Percentiles rank a stretch among this genome's conserved stretches.
phyloP scores from a whole-genome alignment of 116 monocot genomes.

The Iris pallida region DNA sequence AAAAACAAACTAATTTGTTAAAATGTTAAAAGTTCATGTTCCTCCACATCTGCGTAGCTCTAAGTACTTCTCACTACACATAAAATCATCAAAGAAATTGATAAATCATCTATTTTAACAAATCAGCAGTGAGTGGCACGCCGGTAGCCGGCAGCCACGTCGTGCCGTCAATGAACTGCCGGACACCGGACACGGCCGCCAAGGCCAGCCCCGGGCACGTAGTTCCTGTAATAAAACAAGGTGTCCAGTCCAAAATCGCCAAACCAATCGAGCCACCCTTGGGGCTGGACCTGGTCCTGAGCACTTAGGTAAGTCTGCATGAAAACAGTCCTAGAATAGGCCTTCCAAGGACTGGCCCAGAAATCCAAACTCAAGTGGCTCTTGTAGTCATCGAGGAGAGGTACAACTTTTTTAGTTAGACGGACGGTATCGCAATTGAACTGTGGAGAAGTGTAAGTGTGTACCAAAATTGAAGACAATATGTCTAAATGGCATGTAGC shows the following conservation, averaged over 20 bases:
- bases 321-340: conserved; percentile 67
- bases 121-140: conserved; percentile 45
- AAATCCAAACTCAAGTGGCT: conserved; percentile 47
- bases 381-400: too few relatives aligned
- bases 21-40: too few relatives aligned
- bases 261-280: conserved; percentile 76
- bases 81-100: too few relatives aligned
- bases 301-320: conserved; percentile 67
- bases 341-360: conserved; percentile 81
- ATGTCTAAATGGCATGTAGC: conserved; percentile 67
- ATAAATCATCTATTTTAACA: conserved; percentile 30
- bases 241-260: conserved; percentile 59
- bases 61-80: too few relatives aligned
- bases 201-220: conserved; percentile 52
- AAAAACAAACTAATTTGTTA: too few relatives aligned
- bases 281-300: conserved; percentile 41
- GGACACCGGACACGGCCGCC: conserved; percentile 49
- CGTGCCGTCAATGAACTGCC: conserved; percentile 58
- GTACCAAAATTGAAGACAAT: conserved; percentile 92
- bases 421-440: conserved; percentile 46
- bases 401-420: too few relatives aligned
- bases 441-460: conserved; percentile 43
- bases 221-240: conserved; percentile 71
- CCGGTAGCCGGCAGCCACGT: conserved; percentile 65
- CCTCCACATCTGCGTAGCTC: too few relatives aligned